Base-by-base conservation (phyloP, 768 basidiomycete genomes). In the Floccularia luteovirens region DNA sequence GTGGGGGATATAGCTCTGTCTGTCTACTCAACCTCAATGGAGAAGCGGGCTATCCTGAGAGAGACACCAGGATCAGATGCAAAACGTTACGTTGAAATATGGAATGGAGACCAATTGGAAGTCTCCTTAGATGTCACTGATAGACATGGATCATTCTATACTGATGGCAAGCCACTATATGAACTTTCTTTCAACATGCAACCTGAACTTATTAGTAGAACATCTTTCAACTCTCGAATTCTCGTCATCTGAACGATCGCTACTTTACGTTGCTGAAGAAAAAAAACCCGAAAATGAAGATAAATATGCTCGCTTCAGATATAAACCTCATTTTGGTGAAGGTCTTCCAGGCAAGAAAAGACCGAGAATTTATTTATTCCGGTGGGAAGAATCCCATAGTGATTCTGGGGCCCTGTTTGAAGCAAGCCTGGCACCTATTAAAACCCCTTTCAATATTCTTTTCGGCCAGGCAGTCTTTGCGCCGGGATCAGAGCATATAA, bases 251-350 rank as follows among this genome's bases (percentile, higher is more conserved):
- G 75, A 79, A 43, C 55, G 60, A 2, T 64, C 69, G 0, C 48
- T 85, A 7, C 48, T 82, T 11, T 86, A 85, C 45, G 66, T 68
- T 3, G 83, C 82, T 2, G 83, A 85, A 49, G 66, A 57, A 0
- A 77, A 73, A 12, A 45, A 41, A 7, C 58, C 59, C 3, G 40
- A 51, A n/a, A 56, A 44, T 7, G 42, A 52, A 1, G 60, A 66
- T 45, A 59, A 62, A 2, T 68, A 59, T 41, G 52, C 56, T 14
- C 73, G 72, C 39, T 83, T 77, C 45, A 58, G 64, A 19, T 86
- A 70, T 52, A 60, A 50, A 1, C 80, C 82, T 3, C 64, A 71
- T 32, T 75, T 82, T 43, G 85, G 84, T 0, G 84, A 88, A 56
- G 68, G 69, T 4, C 52, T 81, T n/a, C 52, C 54, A 3, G 71